Evolutionary conservation across 1,139 yeast genomes (phyloP).

Genomic region (Yamadazyma buinensis): DNA sequence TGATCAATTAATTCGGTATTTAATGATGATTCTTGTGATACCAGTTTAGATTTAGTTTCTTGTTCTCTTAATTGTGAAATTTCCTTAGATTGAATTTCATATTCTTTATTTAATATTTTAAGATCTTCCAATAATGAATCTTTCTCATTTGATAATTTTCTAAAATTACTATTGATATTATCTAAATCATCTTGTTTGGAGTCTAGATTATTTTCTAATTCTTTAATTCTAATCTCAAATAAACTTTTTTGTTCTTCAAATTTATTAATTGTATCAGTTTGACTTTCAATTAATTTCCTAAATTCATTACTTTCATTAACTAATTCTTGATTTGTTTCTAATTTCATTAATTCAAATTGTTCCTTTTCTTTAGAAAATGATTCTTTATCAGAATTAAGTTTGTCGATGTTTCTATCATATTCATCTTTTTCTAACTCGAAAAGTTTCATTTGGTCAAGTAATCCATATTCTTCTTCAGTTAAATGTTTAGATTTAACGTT

Average conservation of each 20-base stretch:
- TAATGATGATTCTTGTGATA: background rate
- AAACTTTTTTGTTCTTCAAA: conserved; percentile 1
- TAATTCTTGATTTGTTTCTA: conserved; percentile 7
- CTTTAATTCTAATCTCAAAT: conserved; percentile 1
- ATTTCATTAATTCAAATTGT: background rate
- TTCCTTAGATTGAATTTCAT: background rate
- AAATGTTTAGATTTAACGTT: too few relatives aligned
- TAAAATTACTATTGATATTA: background rate
- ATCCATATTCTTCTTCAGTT: conserved; percentile 17
- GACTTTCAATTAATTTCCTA: conserved; percentile 6
- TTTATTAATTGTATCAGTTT: conserved; percentile 3
- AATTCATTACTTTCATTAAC: conserved; percentile 11
- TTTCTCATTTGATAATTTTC: conserved; percentile 1
- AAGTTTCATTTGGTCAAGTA: conserved; percentile 15
- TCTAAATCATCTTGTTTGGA: background rate
- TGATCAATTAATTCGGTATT: background rate
- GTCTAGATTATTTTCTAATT: conserved; percentile 1
- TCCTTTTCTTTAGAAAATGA: background rate
- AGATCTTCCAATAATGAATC: background rate
- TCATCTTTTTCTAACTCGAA: conserved; percentile 8
- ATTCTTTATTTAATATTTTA: background rate
- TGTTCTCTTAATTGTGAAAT: background rate
- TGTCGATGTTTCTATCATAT: too few relatives aligned
- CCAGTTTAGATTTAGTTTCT: background rate
- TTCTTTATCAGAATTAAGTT: too few relatives aligned